phyloP scores from a whole-genome alignment of 257 asterid genomes.

The Primulina eburnea region DNA sequence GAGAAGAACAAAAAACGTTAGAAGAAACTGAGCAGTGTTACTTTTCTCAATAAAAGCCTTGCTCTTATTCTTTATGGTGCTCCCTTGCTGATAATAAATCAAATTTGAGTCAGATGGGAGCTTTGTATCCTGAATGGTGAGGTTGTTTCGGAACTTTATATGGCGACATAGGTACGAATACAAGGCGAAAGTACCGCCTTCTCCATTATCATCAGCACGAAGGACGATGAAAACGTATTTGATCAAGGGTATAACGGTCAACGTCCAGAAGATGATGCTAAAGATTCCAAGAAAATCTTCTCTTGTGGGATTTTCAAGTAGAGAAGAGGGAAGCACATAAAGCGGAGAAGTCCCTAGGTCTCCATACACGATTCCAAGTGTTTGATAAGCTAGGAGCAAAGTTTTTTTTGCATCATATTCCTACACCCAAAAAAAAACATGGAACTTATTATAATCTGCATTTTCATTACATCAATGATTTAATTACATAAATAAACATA shows the following conservation, averaged over 20 bases:
- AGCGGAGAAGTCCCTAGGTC: not conserved
- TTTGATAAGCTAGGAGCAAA: not conserved
- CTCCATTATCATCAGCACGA: not conserved
- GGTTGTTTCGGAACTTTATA: not conserved
- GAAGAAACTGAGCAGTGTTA: not conserved
- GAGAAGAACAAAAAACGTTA: conserved; percentile 10
- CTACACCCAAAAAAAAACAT: not conserved
- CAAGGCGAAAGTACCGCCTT: not conserved
- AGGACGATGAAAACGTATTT: not conserved
- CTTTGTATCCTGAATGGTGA: not conserved
- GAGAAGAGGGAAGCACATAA: not conserved
- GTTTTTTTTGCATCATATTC: not conserved
- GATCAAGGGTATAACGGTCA: not conserved
- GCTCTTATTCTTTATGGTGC: not conserved
- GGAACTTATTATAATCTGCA: not conserved
- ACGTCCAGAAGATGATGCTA: not conserved
- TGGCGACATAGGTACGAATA: not conserved
- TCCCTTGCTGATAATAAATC: not conserved
- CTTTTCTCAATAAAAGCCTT: not conserved
- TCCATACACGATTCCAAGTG: not conserved
- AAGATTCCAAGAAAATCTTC: not conserved
- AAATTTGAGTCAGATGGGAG: not conserved
- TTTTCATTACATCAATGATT: not conserved
- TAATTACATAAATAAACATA: not conserved
- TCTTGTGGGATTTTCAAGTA: not conserved